phyloP scores from a whole-genome alignment of 495 filamentous ascomycete species.

The Neurospora sublineolata region DNA sequence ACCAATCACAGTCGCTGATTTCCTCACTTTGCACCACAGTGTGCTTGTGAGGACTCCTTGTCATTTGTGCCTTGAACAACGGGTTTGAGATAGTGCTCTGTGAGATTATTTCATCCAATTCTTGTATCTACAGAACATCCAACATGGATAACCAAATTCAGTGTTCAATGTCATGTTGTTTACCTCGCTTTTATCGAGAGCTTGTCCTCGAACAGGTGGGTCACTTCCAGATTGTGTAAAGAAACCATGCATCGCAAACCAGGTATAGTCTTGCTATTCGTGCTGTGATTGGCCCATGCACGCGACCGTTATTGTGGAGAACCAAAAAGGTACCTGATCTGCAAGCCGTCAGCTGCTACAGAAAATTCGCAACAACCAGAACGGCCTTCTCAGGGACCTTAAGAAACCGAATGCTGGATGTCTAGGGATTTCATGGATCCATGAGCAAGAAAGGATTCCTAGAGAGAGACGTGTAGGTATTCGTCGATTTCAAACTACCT shows the following conservation, averaged over 20 bases:
- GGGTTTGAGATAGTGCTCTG: too few relatives aligned
- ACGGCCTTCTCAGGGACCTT: background rate
- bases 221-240: background rate
- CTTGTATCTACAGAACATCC: too few relatives aligned
- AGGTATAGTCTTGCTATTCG: background rate
- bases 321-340: background rate
- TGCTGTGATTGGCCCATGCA: background rate
- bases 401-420: background rate
- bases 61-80: background rate
- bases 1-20: background rate
- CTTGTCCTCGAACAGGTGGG: background rate
- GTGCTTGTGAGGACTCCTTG: background rate
- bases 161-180: background rate
- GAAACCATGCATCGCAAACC: background rate
- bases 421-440: background rate
- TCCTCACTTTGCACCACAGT: background rate
- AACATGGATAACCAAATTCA: background rate
- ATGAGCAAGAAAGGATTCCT: too few relatives aligned
- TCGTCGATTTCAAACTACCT: background rate
- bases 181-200: background rate
- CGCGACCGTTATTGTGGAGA: background rate
- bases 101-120: too few relatives aligned
- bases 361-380: background rate
- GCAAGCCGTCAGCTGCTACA: background rate
- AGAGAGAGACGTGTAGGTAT: too few relatives aligned